A percentile compares a stretch with the other conserved stretches of the same genome.
These are phyloP conservation scores for Acacia pycnantha DNA, from an alignment of 331 rosid genomes.

Conservation along the genomic window DNA sequence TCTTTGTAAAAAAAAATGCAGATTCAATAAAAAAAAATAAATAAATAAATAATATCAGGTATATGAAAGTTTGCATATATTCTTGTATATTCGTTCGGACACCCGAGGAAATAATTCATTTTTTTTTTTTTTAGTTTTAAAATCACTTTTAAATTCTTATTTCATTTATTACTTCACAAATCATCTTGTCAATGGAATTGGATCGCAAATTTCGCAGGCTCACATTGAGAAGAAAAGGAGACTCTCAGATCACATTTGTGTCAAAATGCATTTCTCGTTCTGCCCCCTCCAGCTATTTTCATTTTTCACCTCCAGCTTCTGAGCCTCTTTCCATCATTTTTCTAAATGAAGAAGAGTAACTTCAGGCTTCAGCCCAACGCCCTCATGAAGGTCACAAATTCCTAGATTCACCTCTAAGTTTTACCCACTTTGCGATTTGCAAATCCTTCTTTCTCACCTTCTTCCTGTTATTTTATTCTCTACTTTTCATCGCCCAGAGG, in stretches of 20 bases:
- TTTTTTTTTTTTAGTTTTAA: too few relatives aligned
- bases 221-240: neutral
- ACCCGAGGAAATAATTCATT: too few relatives aligned
- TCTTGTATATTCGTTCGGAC: too few relatives aligned
- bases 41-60: too few relatives aligned
- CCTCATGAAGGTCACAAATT: neutral
- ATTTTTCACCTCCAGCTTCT: neutral
- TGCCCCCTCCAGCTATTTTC: neutral
- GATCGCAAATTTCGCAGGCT: neutral
- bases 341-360: neutral
- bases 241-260: neutral
- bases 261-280: neutral
- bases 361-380: neutral
- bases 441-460: neutral
- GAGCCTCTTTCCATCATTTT: neutral
- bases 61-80: too few relatives aligned
- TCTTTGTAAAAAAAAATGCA: too few relatives aligned
- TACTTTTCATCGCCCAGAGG: neutral
- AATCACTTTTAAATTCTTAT: neutral
- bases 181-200: neutral
- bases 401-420: neutral
- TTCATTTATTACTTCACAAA: neutral
- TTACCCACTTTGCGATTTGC: neutral
- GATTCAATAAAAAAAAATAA: too few relatives aligned
- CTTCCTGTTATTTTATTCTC: neutral